phyloP scores from a whole-genome alignment of 2,329 filamentous ascomycete genomes.

The Sporothrix humicola region DNA sequence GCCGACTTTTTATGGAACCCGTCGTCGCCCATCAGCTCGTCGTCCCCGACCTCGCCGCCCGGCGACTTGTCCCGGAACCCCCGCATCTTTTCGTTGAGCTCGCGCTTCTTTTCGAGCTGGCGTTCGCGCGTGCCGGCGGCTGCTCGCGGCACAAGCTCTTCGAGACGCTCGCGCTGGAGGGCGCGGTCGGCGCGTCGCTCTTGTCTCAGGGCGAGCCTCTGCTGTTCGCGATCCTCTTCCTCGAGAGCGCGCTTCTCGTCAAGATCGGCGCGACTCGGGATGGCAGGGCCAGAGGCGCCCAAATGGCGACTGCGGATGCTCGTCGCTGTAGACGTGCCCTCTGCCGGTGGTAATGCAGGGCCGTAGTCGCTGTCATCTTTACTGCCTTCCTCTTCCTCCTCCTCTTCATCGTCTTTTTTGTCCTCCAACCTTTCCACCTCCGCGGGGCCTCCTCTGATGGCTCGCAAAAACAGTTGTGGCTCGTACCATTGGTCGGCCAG shows the following conservation, averaged over 20 bases:
- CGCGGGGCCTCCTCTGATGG: constrained; percentile 42
- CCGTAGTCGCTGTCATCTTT: constrained; percentile 28
- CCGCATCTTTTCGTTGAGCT: constrained; percentile 73
- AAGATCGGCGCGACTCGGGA: constrained; percentile 77
- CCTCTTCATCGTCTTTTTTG: background rate
- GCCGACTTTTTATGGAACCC: constrained; percentile 58
- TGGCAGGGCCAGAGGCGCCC: constrained; percentile 57
- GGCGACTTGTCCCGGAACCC: constrained; percentile 73
- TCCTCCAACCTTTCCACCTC: constrained; percentile 41
- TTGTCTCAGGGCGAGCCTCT: constrained; percentile 54
- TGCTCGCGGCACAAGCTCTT: constrained; percentile 84
- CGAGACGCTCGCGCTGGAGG: constrained; percentile 72
- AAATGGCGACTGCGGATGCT: constrained; percentile 37
- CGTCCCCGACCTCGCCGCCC: constrained; percentile 70
- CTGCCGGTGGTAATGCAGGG: constrained; percentile 19
- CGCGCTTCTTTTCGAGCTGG: constrained; percentile 81
- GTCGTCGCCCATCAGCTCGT: constrained; percentile 77
- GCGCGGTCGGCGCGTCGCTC: constrained; percentile 69
- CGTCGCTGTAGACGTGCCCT: constrained; percentile 44
- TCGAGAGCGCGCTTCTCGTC: constrained; percentile 60
- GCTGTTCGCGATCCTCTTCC: constrained; percentile 57
- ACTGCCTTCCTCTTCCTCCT: background rate
- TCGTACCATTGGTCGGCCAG: constrained; percentile 94
- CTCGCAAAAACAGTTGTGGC: constrained; percentile 64
- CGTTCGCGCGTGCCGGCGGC: constrained; percentile 83